Evolutionary conservation across 306 rosid species (phyloP), one percentile per base, ranked within the genome.

Genomic region (Fragaria iinumae): DNA sequence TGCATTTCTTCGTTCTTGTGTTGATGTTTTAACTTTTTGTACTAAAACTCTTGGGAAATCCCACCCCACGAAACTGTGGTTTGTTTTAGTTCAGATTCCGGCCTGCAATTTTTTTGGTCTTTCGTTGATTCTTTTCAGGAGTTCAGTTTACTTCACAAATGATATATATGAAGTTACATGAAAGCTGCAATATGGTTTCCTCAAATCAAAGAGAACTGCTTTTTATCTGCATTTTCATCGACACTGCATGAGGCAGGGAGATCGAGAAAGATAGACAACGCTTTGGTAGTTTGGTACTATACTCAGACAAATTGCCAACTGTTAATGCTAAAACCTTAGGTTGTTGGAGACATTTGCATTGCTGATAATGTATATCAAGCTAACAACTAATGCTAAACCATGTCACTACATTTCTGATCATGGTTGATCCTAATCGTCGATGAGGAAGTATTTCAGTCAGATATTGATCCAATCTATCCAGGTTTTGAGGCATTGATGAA

Each of bases 31-130:
- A 14, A 49, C 14, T 69, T 38, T 44, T 16, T 45, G 60, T 52
- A 48, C 72, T 43, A 73, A 41, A 38, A 55, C 57, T 72, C 75
- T 69, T 84, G 88, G 89, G 82, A 69, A 88, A 85, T 82, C 81
- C 87, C 83, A 17, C 57, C 55, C 79, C 74, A 80, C 78, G 29
- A 73, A 57, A 57, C 27, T 73, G 69, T 43, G 77, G 56, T 16
- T 43, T 55, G 8, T 49, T 39, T 43, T 11, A 56, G 36, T 21
- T 73, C 76, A 48, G 78, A 20, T 84, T 80, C 47, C 16, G 47
- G n/a, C 10, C 57, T 49, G 52, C 36, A 53, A 71, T 32, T 25
- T n/a, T 38, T 43, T 49, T 49, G 60, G 60, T 38, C 9, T 38
- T 44, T 43, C 48, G 14, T 25, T 38, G 2, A 27, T 49, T 48